Evolutionary conservation across 2,329 filamentous ascomycete genomes (phyloP).

Genomic region (Fragosphaeria purpurea): DNA sequence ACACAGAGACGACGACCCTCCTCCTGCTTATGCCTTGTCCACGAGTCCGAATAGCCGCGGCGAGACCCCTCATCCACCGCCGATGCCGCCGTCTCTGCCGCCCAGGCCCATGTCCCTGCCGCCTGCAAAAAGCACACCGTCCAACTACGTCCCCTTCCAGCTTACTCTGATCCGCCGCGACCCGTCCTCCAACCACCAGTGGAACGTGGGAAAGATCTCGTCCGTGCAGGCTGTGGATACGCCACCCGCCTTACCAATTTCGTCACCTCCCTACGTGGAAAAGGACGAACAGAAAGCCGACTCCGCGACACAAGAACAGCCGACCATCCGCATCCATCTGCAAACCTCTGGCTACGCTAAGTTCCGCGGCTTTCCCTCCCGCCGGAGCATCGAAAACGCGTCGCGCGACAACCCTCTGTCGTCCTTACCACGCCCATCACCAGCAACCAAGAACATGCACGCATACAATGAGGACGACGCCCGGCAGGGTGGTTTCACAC

Average conservation of each 20-base stretch:
- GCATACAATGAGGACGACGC: background rate
- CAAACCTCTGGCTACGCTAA: constrained; percentile 48
- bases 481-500: constrained; percentile 28
- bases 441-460: background rate
- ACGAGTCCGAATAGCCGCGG: background rate
- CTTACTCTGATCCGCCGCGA: constrained; percentile 65
- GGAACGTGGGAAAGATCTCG: constrained; percentile 62
- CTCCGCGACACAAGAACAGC: constrained; percentile 18
- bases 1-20: too few relatives aligned
- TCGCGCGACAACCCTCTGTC: background rate
- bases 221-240: constrained; percentile 32
- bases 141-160: constrained; percentile 34
- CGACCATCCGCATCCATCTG: constrained; percentile 41
- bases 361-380: constrained; percentile 40
- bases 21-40: too few relatives aligned
- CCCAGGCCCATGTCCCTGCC: constrained; percentile 21
- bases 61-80: too few relatives aligned
- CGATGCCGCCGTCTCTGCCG: background rate
- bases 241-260: constrained; percentile 10
- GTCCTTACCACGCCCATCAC: background rate
- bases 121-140: constrained; percentile 23
- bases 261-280: too few relatives aligned
- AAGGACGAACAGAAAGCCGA: background rate
- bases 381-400: constrained; percentile 5
- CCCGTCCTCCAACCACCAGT: constrained; percentile 57